Evolutionary conservation across 352 stramenopile genomes (phyloP).

Genomic region (Phytophthora constricta): DNA sequence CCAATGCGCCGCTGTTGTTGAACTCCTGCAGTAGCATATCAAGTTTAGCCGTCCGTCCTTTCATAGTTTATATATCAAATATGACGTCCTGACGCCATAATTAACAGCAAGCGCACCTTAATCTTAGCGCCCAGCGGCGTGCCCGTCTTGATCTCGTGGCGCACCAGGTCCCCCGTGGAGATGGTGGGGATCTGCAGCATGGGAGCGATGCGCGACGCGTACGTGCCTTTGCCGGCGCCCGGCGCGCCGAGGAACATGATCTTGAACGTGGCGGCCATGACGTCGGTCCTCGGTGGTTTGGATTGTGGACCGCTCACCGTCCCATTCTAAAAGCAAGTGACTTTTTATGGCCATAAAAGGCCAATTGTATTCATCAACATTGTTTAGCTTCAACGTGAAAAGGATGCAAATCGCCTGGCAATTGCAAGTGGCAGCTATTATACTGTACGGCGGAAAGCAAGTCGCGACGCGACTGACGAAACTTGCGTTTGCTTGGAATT

Average conservation of each 20-base stretch:
- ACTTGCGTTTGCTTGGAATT: too few species aligned
- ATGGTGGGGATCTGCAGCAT: conserved; percentile 90
- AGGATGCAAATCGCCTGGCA: too few species aligned
- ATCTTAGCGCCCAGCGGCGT: conserved; percentile 78
- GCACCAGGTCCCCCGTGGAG: conserved; percentile 89
- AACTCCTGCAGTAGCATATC: conserved; percentile 50
- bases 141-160: conserved; percentile 87
- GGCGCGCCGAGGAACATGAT: conserved; percentile 93
- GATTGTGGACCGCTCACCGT: conserved; percentile 8
- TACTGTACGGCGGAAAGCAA: too few species aligned
- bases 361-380: too few species aligned
- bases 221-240: conserved; percentile 91
- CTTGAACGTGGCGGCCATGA: conserved; percentile 58
- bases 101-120: conserved; percentile 44
- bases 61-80: neutral
- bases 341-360: too few species aligned
- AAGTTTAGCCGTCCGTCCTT: neutral
- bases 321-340: neutral
- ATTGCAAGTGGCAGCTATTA: too few species aligned
- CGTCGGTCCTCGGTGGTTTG: conserved; percentile 15
- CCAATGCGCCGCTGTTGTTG: conserved; percentile 83
- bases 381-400: conserved; percentile 15
- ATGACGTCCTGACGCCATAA: neutral
- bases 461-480: too few species aligned
- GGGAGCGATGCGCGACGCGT: conserved; percentile 85